Base-by-base conservation (phyloP, 192 early-diverging fungal species). In the Backusella australiensis region DNA sequence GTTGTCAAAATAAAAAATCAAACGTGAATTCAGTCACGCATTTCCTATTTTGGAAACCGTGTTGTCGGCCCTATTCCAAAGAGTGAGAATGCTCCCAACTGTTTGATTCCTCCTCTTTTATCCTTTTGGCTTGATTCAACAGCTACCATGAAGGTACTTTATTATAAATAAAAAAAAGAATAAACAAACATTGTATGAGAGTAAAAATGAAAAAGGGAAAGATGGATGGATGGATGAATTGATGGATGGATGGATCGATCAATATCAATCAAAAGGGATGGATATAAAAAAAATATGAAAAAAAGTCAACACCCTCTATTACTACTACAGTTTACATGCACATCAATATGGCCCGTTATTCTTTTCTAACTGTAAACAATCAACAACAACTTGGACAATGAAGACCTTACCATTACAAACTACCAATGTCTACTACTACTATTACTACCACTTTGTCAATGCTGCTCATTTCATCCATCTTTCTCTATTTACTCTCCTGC, bases 191-290 rank as follows among this genome's bases (percentile, higher is more conserved):
- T 14, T 29, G 11, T 71, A 9, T 29, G 15, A 44, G 39, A 71
- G 36, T 32, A 71, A 44, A 71, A 46, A 49, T 19, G 35, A 34
- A 17, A 71, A 68, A 35, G 42, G n/a, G 66, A 76, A 34, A 49
- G 71, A 77, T 77, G 75, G 66, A 80, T 73, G 65, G 67, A 77
- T 77, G 49, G 67, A 77, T 71, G 71, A n/a, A 59, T 75, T 44
- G 12, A 41, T 74, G 23, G 11, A 39, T 44, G 14, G 46, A 49
- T 49, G 15, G 34, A 66, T 42, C 65, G 63, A 67, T 75, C 15
- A 15, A 49, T 6, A 21, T 56, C 9, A 63, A 23, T 26, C 56
- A 14, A 8, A 59, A 36, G 46, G 36, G 53, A 41, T 56, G n/a
- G 1, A 74, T 26, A 71, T 44, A 1, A 19, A 49, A 19, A 6